phyloP scores from a whole-genome alignment of 371 early-diverging fungal species.

The Rhizomucor pusillus region DNA sequence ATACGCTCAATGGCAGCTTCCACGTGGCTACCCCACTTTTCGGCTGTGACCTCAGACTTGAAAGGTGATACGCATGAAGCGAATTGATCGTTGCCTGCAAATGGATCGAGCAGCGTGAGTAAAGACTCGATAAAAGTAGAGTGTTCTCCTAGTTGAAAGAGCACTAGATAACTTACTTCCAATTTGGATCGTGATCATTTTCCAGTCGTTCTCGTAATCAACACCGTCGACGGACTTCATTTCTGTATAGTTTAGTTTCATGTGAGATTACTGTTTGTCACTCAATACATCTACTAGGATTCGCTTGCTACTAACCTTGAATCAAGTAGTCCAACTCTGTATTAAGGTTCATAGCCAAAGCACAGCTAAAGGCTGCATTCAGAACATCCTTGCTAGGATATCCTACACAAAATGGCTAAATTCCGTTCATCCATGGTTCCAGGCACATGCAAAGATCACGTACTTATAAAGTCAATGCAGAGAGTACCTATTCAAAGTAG shows the following conservation, averaged over 20 bases:
- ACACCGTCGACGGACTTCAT: constrained; percentile 16
- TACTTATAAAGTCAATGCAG: constrained; percentile 2
- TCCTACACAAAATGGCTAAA: constrained; percentile 5
- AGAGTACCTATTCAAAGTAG: constrained; percentile 23
- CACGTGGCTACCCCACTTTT: constrained; percentile 11
- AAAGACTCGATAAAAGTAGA: no score
- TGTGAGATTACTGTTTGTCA: background rate
- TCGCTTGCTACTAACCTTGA: no score
- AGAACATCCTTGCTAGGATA: constrained; percentile 13
- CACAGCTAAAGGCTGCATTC: constrained; percentile 46
- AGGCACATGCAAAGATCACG: background rate
- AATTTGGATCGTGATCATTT: constrained; percentile 42
- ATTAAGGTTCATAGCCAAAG: constrained; percentile 30
- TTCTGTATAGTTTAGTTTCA: constrained; percentile 6
- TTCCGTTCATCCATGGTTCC: background rate
- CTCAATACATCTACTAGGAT: constrained; percentile 10
- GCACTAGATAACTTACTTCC: constrained; percentile 37
- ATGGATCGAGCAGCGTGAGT: no score
- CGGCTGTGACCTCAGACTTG: constrained; percentile 10
- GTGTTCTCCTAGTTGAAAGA: no score
- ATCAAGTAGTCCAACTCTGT: constrained; percentile 37
- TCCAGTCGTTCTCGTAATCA: constrained; percentile 37
- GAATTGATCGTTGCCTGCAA: constrained; percentile 22
- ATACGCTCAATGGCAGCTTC: constrained; percentile 15
- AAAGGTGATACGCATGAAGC: constrained; percentile 8